phyloP scores from a whole-genome alignment of 345 rosid genomes.

The Populus davidiana region DNA sequence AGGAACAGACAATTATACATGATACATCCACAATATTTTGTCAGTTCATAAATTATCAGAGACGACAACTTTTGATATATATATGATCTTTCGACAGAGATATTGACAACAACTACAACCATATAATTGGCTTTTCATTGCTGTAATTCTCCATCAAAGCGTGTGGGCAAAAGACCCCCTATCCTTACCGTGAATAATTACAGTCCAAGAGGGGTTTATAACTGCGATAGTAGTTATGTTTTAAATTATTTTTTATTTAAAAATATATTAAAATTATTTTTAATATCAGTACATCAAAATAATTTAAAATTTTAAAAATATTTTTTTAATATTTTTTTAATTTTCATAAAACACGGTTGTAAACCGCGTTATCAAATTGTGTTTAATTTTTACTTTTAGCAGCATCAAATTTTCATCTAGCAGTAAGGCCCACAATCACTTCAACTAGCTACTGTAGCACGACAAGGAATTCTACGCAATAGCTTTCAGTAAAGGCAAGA shows the following conservation, averaged over 20 bases:
- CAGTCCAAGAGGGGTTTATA: not conserved
- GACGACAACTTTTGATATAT: not conserved
- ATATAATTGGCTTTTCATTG: slow-evolving; percentile 2
- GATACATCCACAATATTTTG: not conserved
- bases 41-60: not conserved
- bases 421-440: not conserved
- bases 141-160: not conserved
- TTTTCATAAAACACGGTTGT: no score
- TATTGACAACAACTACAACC: not conserved
- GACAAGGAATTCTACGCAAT: not conserved
- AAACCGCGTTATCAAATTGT: no score
- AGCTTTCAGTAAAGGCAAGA: slow-evolving; percentile 2
- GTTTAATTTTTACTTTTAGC: not conserved
- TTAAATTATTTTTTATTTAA: no score
- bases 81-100: not conserved
- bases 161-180: not conserved
- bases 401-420: not conserved
- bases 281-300: no score
- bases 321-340: no score
- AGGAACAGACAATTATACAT: not conserved
- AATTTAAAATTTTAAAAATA: no score
- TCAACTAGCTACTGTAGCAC: not conserved
- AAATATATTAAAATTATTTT: no score
- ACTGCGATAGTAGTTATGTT: no score
- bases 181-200: not conserved